Base-by-base conservation (phyloP, 139 green algal genomes). In the Penium margaritaceum region DNA sequence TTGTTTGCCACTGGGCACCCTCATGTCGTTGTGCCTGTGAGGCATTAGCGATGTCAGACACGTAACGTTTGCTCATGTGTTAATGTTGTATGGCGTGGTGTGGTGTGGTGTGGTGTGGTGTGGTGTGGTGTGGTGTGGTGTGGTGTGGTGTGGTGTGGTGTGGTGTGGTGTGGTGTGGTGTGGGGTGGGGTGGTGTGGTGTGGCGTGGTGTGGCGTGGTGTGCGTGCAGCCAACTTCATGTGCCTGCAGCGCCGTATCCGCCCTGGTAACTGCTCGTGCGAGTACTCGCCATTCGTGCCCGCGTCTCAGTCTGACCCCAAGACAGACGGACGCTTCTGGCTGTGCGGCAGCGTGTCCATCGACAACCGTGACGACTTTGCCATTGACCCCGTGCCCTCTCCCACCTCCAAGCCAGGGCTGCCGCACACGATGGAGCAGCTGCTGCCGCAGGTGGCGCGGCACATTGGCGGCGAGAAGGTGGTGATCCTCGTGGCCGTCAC, bases 401-500 rank as follows among this genome's bases (percentile, higher is more conserved):
- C 68, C 12, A 33, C 27, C 19, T 67, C 68, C 24, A 36, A 29
- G 33, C 21, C 55, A 34, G 68, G 68, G 21, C 68, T 76, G 37
- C 68, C 68, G 32, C 68, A 76, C 68, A 76, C 68, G 17, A 51
- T 70, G 68, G 53, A 38, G 32, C 68, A 76, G 51, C 68, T 76
- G 54, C 68, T 76, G 15, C 68, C 68, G 3, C 63, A 69, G 33
- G 54, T 68, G 32, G 68, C 68, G 17, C 19, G 38, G 14, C 29
- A 76, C n/a, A 39, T 66, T 21, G 37, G 44, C 41, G 66, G 41
- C 3, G 32, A 57, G 37, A 69, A 70, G 24, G 68, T 76, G 41
- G 70, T 77, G 19, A 77, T 58, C n/a, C 38, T 77, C 15, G 70
- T 77, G 57, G 70, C 58, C 19, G 70, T 77, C 17, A 71, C 70